These are phyloP conservation scores for Colletotrichum musicola DNA, from an alignment of 2,329 filamentous ascomycete species.

Conservation along the genomic window DNA sequence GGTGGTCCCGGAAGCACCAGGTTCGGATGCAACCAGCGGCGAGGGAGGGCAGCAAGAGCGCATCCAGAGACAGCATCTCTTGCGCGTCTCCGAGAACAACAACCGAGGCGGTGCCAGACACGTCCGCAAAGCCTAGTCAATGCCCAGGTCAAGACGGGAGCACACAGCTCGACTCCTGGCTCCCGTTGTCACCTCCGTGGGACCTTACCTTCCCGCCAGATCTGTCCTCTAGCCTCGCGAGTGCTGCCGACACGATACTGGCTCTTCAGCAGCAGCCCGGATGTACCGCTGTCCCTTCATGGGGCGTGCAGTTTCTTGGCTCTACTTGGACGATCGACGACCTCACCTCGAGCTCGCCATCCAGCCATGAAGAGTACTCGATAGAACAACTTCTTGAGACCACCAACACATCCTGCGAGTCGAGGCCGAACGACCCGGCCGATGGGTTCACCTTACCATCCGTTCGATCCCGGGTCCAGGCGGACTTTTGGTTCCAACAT, in stretches of 20 bases:
- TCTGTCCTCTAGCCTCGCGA: not conserved
- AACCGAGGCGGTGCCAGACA: rapidly evolving
- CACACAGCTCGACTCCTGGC: not conserved
- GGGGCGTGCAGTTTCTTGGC: rapidly evolving
- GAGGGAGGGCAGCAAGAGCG: rapidly evolving
- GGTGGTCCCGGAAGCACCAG: conserved; percentile 43
- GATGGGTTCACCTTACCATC: not conserved
- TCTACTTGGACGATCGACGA: rapidly evolving
- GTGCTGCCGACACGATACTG: not conserved
- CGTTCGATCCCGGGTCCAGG: rapidly evolving
- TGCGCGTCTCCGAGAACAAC: rapidly evolving
- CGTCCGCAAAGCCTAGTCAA: rapidly evolving
- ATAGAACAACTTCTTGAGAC: rapidly evolving
- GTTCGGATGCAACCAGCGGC: not conserved
- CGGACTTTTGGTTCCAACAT: rapidly evolving
- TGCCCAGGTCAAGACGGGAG: rapidly evolving
- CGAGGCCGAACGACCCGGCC: no score
- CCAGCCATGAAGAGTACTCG: rapidly evolving
- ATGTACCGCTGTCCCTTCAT: rapidly evolving
- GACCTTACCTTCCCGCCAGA: not conserved
- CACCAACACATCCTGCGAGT: not conserved
- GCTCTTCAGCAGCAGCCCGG: not conserved
- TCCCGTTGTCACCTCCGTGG: not conserved
- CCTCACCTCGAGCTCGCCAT: not conserved
- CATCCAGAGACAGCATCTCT: rapidly evolving